Evolutionary conservation across 2,329 filamentous ascomycete genomes (phyloP), one percentile per base, ranked within the genome.

Genomic region (Claviceps capensis): DNA sequence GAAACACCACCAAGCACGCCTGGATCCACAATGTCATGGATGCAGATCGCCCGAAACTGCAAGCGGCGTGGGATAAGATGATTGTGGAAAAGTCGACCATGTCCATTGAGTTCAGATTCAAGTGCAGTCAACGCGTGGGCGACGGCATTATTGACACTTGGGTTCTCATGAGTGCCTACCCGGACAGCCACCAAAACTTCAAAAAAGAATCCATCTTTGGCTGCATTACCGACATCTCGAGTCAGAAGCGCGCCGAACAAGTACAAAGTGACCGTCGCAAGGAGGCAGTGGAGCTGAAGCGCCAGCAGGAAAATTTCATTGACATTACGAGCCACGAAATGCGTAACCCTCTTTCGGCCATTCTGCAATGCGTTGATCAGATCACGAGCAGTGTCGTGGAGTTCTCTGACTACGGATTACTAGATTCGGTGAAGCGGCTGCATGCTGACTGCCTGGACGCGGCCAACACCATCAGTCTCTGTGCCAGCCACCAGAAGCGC

Each of bases 141-240:
- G 77, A 79, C 22, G 76, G 73, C 53, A 71, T 73, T 30, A 71
- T 79, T 45, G 83, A 87, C 55, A 87, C 83, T 0, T 89, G 85
- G 86, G 85, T 85, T 1, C 67, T 89, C 30, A 84, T 89, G 72
- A 85, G 79, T 52, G 85, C 83, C 0, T 88, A 85, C 58, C 85
- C 85, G 0, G 85, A 89, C 59, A 83, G 77, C 59, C 75, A 83
- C 56, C 69, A 72, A 1, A 68, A 77, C 34, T 83, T 83, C 5
- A 70, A 72, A 23, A 73, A 88, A 49, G 86, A 87, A 68, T 80
- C 82, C 56, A 82, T 88, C 2, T 88, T 89, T 59, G 85, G 85
- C 50, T 85, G 82, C 61, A 83, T 93, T 49, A 90, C 86, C 0
- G 86, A 94, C 61, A 94, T 94, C 57, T 88, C 84, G 23, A 79